A percentile compares a stretch with the other conserved stretches of the same genome.
phyloP scores from a whole-genome alignment of 257 asterid species.

The Anisodus acutangulus region DNA sequence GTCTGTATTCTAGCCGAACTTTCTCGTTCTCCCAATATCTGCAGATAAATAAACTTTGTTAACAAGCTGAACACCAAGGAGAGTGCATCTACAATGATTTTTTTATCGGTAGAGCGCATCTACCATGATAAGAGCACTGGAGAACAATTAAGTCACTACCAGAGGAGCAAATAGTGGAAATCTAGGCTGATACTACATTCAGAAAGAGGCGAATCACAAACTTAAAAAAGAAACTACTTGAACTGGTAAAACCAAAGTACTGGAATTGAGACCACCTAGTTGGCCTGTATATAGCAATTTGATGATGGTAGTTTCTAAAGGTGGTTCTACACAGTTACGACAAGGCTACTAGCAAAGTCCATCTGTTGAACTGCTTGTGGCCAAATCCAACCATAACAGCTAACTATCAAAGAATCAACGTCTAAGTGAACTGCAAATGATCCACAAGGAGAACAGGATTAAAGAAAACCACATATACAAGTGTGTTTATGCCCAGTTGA shows the following conservation, averaged over 20 bases:
- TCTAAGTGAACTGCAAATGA: not conserved
- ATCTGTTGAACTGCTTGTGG: not conserved
- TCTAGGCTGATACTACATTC: not conserved
- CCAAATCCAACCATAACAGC: not conserved
- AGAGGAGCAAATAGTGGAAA: not conserved
- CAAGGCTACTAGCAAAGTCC: not conserved
- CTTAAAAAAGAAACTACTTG: not conserved
- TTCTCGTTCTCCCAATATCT: slow-evolving; percentile 87
- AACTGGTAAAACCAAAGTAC: not conserved
- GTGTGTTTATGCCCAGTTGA: not conserved
- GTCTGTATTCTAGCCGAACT: slow-evolving; percentile 75
- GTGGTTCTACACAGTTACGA: not conserved
- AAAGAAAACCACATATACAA: not conserved
- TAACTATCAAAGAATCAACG: not conserved
- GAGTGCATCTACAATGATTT: not conserved
- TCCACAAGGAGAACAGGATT: not conserved
- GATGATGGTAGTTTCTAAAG: not conserved
- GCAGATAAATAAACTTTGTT: slow-evolving; percentile 36
- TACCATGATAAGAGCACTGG: not conserved
- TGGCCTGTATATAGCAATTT: not conserved
- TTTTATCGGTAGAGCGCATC: not conserved
- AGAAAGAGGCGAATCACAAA: not conserved
- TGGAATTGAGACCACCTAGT: not conserved
- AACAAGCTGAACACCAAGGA: not conserved
- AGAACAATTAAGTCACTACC: not conserved